Percentiles rank a stretch among this genome's conserved stretches.
Evolutionary conservation across 1,284 basidiomycete species (phyloP).

Genomic region (Tetrapyrgos nigripes): DNA sequence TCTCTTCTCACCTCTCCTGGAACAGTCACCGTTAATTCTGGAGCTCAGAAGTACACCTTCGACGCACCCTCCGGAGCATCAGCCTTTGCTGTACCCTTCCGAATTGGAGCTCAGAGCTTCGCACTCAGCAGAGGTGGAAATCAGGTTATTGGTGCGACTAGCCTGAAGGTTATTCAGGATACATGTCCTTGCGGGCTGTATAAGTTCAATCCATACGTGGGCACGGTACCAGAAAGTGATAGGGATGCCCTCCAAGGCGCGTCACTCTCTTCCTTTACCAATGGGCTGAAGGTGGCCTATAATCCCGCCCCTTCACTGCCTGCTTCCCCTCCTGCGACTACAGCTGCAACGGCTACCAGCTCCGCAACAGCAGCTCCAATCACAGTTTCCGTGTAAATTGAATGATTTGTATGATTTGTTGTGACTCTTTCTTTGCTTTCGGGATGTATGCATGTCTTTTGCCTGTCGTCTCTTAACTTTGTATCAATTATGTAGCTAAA

Average conservation of each 20-base stretch:
- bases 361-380: constrained; percentile 9
- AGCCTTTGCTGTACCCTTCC: constrained; percentile 39
- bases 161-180: constrained; percentile 32
- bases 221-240: constrained; percentile 22
- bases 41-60: constrained; percentile 32
- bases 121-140: constrained; percentile 30
- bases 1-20: constrained; percentile 35
- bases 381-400: constrained; percentile 3
- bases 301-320: constrained; percentile 15
- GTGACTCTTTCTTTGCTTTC: no score
- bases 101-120: constrained; percentile 36
- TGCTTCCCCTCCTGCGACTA: constrained; percentile 15
- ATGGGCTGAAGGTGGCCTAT: constrained; percentile 19
- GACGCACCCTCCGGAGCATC: constrained; percentile 35
- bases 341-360: constrained; percentile 16
- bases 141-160: constrained; percentile 31
- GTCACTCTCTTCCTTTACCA: constrained; percentile 12
- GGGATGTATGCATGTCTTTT: no score
- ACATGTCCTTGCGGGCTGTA: constrained; percentile 32
- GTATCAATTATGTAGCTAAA: no score
- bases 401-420: no score
- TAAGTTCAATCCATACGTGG: constrained; percentile 35
- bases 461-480: no score
- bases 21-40: constrained; percentile 37
- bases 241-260: constrained; percentile 23